Conservation (phyloP, 768 basidiomycete species). For the Boletus barrowsii region DNA sequence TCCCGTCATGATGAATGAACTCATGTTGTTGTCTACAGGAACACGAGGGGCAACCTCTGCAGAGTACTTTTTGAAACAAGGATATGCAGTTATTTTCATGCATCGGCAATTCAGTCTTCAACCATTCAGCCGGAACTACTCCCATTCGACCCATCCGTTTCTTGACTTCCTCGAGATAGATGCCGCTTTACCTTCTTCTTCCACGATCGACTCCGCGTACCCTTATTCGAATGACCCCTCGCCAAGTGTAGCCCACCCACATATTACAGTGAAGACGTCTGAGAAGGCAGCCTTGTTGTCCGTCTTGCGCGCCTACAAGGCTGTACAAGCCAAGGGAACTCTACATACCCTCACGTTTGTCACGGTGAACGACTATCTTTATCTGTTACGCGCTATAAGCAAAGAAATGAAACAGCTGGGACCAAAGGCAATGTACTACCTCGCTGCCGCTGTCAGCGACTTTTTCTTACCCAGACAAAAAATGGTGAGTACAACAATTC, state of each 20-base stretch:
- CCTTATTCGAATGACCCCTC: constrained; percentile 31
- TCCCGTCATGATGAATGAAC: not conserved
- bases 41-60: constrained; percentile 97
- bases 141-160: constrained; percentile 97
- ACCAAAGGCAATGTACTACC: constrained; percentile 84
- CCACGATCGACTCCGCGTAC: constrained; percentile 15
- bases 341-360: constrained; percentile 88
- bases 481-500: constrained; percentile 58
- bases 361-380: constrained; percentile 95
- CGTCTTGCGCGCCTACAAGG: constrained; percentile 77
- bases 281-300: constrained; percentile 65
- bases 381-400: constrained; percentile 80
- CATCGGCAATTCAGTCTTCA: constrained; percentile 97
- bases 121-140: constrained; percentile 97
- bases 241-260: constrained; percentile 30
- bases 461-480: constrained; percentile 92
- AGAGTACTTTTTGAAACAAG: constrained; percentile 92
- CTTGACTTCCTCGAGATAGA: constrained; percentile 87
- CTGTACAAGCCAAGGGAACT: constrained; percentile 67
- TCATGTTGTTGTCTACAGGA: constrained; percentile 44
- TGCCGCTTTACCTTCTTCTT: constrained; percentile 17
- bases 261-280: constrained; percentile 64
- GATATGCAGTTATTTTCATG: constrained; percentile 98
- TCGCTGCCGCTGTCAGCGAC: constrained; percentile 97
- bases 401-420: constrained; percentile 71